phyloP scores from a whole-genome alignment of 73 alveolate genomes.

The Paramecium pentaurelia region DNA sequence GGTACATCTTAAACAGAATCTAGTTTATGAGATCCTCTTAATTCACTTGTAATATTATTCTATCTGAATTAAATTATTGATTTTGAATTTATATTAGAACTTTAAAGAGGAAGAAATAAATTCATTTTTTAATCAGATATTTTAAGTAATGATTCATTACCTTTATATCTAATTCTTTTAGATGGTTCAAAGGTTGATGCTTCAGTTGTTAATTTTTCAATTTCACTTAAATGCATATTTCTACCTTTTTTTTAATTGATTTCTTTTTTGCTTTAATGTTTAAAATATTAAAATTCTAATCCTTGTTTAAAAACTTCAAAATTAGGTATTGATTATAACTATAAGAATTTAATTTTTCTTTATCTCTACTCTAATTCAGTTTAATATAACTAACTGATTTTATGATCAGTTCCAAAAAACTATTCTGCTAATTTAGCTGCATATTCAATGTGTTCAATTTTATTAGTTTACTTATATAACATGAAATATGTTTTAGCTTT shows the following conservation, averaged over 20 bases:
- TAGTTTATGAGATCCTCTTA: background rate
- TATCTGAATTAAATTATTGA: background rate
- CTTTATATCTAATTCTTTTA: conserved; percentile 5
- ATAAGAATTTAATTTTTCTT: background rate
- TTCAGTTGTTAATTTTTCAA: conserved; percentile 28
- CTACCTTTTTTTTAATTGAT: background rate
- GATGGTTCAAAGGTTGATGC: conserved; percentile 48
- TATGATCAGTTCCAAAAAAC: conserved; percentile 7
- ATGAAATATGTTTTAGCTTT: conserved; percentile 26
- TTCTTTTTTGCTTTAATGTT: background rate
- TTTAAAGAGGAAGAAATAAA: background rate
- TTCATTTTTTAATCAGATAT: background rate
- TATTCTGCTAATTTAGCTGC: background rate
- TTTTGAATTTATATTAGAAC: background rate
- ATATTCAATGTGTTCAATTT: background rate
- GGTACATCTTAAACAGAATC: background rate
- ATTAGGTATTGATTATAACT: background rate
- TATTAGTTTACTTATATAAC: background rate
- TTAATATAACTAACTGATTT: background rate
- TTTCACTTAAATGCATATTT: background rate
- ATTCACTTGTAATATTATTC: background rate
- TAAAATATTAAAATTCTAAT: background rate
- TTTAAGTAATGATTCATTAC: background rate
- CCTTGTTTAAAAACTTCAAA: conserved; percentile 8
- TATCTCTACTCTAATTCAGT: background rate